Base-by-base conservation (phyloP, 371 early-diverging fungal species). In the Rhizopus microsporus region DNA sequence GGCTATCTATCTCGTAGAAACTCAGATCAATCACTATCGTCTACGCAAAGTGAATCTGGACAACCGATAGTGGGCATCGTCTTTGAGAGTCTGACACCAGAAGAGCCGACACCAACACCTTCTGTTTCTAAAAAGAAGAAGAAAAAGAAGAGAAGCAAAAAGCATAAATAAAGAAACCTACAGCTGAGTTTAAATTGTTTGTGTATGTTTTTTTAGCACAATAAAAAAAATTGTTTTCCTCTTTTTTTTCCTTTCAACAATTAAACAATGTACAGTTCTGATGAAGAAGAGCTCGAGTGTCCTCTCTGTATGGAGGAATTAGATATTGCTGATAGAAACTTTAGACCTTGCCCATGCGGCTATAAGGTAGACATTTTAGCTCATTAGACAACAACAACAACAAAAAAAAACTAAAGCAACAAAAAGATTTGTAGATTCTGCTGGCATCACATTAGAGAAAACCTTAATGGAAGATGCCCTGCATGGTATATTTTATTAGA, bases 251-350 rank as follows among this genome's bases (percentile, higher is more conserved):
- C 38, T 31, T 32, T 40, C 12, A 23, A 12, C 16, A 31, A 16
- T 33, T 38, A 54, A 54, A 32, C 5, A 42, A 60, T 49, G 54
- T 49, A 52, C 23, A 45, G 39, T 59, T 74, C 86, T 15, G 92
- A 92, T 53, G 88, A 89, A 32, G 95, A 93, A 63, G 93, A 94
- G 68, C 79, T 87, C 69, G 92, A 93, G 50, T 98, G 98, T 73
- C 98, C 98, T 33, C 86, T 98, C 12, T 98, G 98, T 73, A 89
- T 96, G 93, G 98, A 98, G 65, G 96, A 96, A 76, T 88, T 98
- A 57, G 96, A 95, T 75, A 79, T 94, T 69, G 87, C 92, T 39
- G 98, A 98, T 74, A 86, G 89, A 62, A 90, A 91, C 67, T 98
- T 98, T 72, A 91, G 87, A 60, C 98, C 97, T 4, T 98, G 98